Base-by-base conservation (phyloP, 202 grass and related monocot genomes). In the Miscanthus sacchariflorus region DNA sequence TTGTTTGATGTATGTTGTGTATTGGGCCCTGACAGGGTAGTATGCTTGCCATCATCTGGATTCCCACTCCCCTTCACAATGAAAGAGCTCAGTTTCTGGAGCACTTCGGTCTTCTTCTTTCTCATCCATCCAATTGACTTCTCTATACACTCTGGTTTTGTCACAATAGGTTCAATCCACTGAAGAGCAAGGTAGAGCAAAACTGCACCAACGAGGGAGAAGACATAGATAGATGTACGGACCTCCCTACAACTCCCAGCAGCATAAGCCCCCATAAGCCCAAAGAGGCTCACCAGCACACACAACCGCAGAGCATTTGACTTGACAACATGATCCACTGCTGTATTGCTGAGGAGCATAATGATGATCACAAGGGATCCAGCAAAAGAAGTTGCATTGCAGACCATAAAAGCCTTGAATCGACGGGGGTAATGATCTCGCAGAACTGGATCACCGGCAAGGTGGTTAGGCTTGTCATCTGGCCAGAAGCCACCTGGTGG, bases 321-420 rank as follows among this genome's bases (percentile, higher is more conserved):
- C 67, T 83, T 87, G 44, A 84, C 81, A n/a, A 75, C 85, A 45
- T 87, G 85, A 66, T 59, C 19, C 66, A 87, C 79, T 30, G 89
- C 87, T 6, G 88, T 89, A 2, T 85, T 38, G 27, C 80, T 94
- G 77, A 96, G 90, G 9, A 96, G 84, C 86, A 94, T 90, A 87
- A 94, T 89, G 66, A 96, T 94, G 45, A 94, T 92, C 14, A 94
- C 95, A 25, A 96, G 67, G 1, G 94, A 93, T 73, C 81, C 84
- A 46, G 91, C 85, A 80, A 96, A 94, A 38, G 92, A 83, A 14
- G 89, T 90, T 38, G 88, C 90, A 74, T 96, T 96, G 80, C 88
- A 94, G 36, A 76, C 9, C 28, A 94, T 75, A 21, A 96, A 96
- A 0, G 86, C 56, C 75, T 91, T 83, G 86, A 84, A 96, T 13